phyloP scores from a whole-genome alignment of 2,329 filamentous ascomycete species.

The Ophiosphaerella narmari region DNA sequence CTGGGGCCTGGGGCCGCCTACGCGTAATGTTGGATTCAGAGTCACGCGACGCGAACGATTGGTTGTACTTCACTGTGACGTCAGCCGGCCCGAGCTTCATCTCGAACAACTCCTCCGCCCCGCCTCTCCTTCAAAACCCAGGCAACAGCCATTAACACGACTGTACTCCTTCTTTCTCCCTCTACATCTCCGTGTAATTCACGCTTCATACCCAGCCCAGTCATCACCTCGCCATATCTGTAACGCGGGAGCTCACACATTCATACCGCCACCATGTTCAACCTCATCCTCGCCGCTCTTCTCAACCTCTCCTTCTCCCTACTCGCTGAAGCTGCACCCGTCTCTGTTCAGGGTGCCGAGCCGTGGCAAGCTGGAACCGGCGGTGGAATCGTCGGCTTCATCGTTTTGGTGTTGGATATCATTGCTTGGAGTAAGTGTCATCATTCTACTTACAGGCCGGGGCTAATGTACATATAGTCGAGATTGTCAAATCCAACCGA shows the following conservation, averaged over 20 bases:
- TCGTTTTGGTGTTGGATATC: constrained; percentile 65
- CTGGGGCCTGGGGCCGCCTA: too few species aligned
- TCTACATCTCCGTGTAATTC: background rate
- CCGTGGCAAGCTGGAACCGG: constrained; percentile 65
- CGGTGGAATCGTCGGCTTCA: constrained; percentile 65
- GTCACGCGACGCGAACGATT: constrained; percentile 5
- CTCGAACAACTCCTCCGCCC: constrained; percentile 7
- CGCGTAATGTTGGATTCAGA: too few species aligned
- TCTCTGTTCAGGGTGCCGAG: constrained; percentile 46
- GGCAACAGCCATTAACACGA: constrained; percentile 10
- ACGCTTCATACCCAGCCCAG: background rate
- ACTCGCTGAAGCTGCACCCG: constrained; percentile 55
- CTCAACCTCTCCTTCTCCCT: constrained; percentile 59
- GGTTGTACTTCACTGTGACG: constrained; percentile 13
- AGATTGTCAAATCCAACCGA: constrained; percentile 68
- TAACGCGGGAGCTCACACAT: too few species aligned
- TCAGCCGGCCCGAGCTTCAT: constrained; percentile 13
- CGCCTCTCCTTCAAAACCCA: constrained; percentile 8
- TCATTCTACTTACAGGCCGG: background rate
- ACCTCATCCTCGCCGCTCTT: constrained; percentile 48
- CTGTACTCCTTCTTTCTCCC: background rate
- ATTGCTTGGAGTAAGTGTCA: constrained; percentile 63
- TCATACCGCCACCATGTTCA: constrained; percentile 32
- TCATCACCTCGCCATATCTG: too few species aligned
- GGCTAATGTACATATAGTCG: constrained; percentile 53